phyloP scores from a whole-genome alignment of 2,329 filamentous ascomycete genomes.

The Colletotrichum tamarilloi region DNA sequence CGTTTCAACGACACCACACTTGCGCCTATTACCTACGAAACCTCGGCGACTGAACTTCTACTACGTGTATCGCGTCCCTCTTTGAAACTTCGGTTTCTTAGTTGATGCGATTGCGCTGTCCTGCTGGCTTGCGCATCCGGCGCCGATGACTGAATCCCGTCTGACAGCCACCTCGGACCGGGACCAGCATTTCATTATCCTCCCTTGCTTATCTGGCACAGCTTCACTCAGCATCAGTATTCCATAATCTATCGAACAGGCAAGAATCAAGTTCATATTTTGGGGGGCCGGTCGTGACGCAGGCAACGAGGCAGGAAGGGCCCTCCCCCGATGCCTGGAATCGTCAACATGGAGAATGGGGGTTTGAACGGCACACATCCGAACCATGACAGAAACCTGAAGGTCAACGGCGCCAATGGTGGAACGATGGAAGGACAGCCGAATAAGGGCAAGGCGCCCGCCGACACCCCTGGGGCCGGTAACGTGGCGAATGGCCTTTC shows the following conservation, averaged over 20 bases:
- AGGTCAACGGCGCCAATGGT: constrained; percentile 58
- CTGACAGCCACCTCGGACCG: constrained; percentile 16
- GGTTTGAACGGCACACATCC: constrained; percentile 63
- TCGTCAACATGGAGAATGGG: constrained; percentile 67
- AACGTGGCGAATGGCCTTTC: constrained; percentile 41
- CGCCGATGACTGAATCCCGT: constrained; percentile 34
- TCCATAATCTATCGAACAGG: background rate
- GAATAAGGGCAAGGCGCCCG: constrained; percentile 47
- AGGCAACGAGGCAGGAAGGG: constrained; percentile 32
- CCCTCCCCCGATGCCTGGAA: constrained; percentile 58
- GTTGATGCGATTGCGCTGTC: constrained; percentile 33
- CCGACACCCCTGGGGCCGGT: constrained; percentile 35
- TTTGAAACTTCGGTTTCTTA: background rate
- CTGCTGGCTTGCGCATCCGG: constrained; percentile 32
- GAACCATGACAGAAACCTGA: constrained; percentile 65
- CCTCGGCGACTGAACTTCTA: background rate
- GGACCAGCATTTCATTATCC: constrained; percentile 19
- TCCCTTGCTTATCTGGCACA: constrained; percentile 1
- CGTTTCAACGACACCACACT: constrained; percentile 20
- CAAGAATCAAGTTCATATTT: background rate
- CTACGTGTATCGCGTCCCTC: background rate
- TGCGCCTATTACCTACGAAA: background rate
- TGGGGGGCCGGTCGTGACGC: constrained; percentile 34
- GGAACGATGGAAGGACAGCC: constrained; percentile 39
- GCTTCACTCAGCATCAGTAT: background rate